Percentiles rank a stretch among this genome's conserved stretches.
Conservation (phyloP, 257 asterid genomes). For the Osmanthus fragrans region DNA sequence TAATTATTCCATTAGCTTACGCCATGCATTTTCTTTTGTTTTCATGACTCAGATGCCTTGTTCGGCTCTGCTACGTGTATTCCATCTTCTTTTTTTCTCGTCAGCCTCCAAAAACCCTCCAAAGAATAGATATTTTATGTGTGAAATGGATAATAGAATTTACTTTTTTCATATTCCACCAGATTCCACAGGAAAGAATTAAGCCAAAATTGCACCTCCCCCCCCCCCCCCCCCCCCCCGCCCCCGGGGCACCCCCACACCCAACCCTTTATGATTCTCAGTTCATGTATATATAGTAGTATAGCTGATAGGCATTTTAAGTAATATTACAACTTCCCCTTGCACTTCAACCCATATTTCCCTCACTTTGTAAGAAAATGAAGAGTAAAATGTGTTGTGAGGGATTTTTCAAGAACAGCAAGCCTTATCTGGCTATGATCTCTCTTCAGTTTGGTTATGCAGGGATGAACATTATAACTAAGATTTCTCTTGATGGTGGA, state of each 20-base stretch:
- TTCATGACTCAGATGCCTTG: conserved; percentile 50
- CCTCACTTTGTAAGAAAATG: conserved; percentile 10
- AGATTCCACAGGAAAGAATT: conserved; percentile 31
- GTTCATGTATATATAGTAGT: neutral
- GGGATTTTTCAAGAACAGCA: conserved; percentile 31
- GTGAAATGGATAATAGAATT: conserved; percentile 35
- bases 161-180: conserved; percentile 28
- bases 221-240: neutral
- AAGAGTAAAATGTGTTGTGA: conserved; percentile 14
- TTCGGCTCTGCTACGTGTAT: conserved; percentile 39
- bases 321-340: conserved; percentile 18
- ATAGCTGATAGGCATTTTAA: conserved; percentile 28
- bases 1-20: conserved; percentile 6
- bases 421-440: conserved; percentile 61
- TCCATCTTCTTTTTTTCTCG: conserved; percentile 44
- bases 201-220: neutral
- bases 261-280: conserved; percentile 15
- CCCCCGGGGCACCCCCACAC: no score
- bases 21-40: conserved; percentile 37
- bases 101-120: conserved; percentile 42
- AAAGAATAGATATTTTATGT: conserved; percentile 16
- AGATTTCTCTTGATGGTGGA: conserved; percentile 65
- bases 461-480: conserved; percentile 71
- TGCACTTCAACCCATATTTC: no score
- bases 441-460: conserved; percentile 72